phyloP scores from a whole-genome alignment of 768 basidiomycete genomes.

The Chalciporus piperatus region DNA sequence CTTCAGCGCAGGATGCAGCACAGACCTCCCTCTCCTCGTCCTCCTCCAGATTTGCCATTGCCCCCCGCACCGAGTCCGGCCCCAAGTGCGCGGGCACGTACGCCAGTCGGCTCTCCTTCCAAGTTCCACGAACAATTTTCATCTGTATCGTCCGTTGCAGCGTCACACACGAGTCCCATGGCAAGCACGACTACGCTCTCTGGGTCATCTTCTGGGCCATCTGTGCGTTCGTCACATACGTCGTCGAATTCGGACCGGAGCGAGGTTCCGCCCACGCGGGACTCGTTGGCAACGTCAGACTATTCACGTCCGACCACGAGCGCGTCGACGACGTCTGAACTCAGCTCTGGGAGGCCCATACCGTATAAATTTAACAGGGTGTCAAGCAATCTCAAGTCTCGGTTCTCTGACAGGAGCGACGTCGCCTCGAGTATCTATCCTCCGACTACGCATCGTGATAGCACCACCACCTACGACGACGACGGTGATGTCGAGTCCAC shows the following conservation, averaged over 20 bases:
- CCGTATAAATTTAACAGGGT: slow-evolving; percentile 3
- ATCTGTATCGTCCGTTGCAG: slow-evolving; percentile 25
- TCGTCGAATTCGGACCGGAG: slow-evolving; percentile 20
- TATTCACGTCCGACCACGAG: slow-evolving; percentile 20
- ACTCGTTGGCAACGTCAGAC: slow-evolving; percentile 11
- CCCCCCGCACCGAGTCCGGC: slow-evolving; percentile 22
- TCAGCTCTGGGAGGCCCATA: slow-evolving; percentile 18
- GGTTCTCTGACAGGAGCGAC: slow-evolving; percentile 19
- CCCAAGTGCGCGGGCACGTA: slow-evolving; percentile 4
- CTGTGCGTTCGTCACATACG: slow-evolving; percentile 24
- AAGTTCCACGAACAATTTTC: slow-evolving; percentile 35
- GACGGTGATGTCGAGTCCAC: slow-evolving; percentile 18
- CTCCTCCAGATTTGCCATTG: slow-evolving; percentile 29
- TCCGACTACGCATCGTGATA: slow-evolving; percentile 15
- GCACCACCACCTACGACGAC: slow-evolving; percentile 18
- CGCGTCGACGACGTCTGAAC: slow-evolving; percentile 20
- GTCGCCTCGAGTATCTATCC: slow-evolving; percentile 18
- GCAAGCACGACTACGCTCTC: slow-evolving; percentile 24
- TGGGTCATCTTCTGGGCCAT: slow-evolving; percentile 29
- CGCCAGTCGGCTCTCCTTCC: slow-evolving; percentile 15
- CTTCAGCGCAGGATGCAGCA: slow-evolving; percentile 30
- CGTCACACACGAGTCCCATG: slow-evolving; percentile 18
- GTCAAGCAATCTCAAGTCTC: slow-evolving; percentile 11
- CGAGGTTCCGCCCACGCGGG: slow-evolving; percentile 2
- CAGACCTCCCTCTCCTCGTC: slow-evolving; percentile 25